A percentile compares a stretch with the other conserved stretches of the same genome.
Evolutionary conservation across 768 basidiomycete genomes (phyloP).

Genomic region (Cystobasidium tubakii): DNA sequence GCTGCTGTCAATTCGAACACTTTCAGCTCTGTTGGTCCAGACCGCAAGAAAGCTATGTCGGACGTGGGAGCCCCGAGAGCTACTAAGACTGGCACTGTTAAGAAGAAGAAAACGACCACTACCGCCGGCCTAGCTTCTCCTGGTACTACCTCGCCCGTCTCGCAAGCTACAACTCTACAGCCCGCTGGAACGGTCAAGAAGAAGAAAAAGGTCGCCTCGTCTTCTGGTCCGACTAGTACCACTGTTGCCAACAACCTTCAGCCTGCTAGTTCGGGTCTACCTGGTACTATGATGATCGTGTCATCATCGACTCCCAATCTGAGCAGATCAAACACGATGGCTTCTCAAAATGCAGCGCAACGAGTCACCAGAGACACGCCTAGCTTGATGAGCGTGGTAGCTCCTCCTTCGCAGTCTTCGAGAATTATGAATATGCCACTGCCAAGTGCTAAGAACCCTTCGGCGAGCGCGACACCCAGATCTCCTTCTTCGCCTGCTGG

Average conservation of each 20-base stretch:
- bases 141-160: background rate
- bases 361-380: constrained; percentile 21
- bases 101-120: background rate
- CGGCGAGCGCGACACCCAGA: background rate
- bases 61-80: constrained; percentile 22
- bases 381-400: constrained; percentile 27
- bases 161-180: background rate
- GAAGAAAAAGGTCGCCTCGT: constrained; percentile 29
- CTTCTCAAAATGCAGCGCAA: background rate
- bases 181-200: constrained; percentile 20
- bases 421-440: constrained; percentile 15
- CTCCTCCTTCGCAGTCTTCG: constrained; percentile 21
- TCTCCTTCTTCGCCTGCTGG: background rate
- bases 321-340: background rate
- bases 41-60: constrained; percentile 13
- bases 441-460: constrained; percentile 30
- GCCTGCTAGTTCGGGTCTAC: background rate
- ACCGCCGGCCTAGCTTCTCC: background rate
- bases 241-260: background rate
- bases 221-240: background rate
- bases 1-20: constrained; percentile 8
- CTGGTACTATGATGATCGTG: background rate
- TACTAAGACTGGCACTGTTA: background rate
- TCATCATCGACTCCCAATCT: background rate
- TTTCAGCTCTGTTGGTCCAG: constrained; percentile 1